Evolutionary conservation across 371 early-diverging fungal genomes (phyloP).

Genomic region (Cokeromyces recurvatus): DNA sequence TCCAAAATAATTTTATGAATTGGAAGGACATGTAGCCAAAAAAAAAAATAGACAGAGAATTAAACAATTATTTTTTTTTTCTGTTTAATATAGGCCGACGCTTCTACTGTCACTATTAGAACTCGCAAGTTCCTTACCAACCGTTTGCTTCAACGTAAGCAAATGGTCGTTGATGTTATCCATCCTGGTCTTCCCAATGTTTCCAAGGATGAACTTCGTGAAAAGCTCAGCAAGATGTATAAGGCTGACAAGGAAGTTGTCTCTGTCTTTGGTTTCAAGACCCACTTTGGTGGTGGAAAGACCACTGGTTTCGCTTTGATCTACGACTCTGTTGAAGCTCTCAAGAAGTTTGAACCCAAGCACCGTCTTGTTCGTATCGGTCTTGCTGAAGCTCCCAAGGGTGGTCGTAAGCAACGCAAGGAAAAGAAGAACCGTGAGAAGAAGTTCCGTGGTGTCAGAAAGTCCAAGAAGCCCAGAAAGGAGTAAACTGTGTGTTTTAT

Average conservation of each 20-base stretch:
- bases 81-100: constrained; percentile 62
- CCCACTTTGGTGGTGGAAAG: constrained; percentile 97
- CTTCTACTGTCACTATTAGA: constrained; percentile 90
- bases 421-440: constrained; percentile 98
- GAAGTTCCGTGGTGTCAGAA: constrained; percentile 97
- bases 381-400: constrained; percentile 69
- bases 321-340: constrained; percentile 93
- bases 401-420: constrained; percentile 97
- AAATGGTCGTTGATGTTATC: constrained; percentile 96
- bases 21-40: too few relatives aligned
- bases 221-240: constrained; percentile 95
- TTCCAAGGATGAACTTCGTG: constrained; percentile 90
- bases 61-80: too few relatives aligned
- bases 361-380: constrained; percentile 90
- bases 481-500: constrained; percentile 15
- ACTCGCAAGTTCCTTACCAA: constrained; percentile 99
- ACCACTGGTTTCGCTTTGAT: constrained; percentile 96
- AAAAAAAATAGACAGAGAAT: too few relatives aligned
- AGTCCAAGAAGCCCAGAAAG: constrained; percentile 67
- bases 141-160: constrained; percentile 96
- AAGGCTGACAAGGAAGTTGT: constrained; percentile 89
- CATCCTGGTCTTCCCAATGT: constrained; percentile 94
- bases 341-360: constrained; percentile 99
- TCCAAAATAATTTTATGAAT: too few relatives aligned
- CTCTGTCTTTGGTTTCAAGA: constrained; percentile 95